phyloP scores from a whole-genome alignment of 1,284 basidiomycete species.

The Ceratobasidium sp. region DNA sequence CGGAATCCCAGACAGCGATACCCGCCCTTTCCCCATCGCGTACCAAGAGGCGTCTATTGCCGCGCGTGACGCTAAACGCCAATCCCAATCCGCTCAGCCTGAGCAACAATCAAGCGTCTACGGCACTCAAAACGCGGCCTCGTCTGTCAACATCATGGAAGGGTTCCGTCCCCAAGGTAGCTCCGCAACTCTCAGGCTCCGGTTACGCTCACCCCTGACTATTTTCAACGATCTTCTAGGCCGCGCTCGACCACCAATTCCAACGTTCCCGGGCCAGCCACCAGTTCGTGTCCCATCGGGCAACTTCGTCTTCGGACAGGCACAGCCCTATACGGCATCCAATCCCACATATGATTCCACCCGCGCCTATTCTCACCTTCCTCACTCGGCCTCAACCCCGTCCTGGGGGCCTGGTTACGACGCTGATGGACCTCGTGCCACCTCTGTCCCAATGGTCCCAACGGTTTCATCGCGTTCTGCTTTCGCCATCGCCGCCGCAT shows the following conservation, averaged over 20 bases:
- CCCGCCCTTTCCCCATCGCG: constrained; percentile 83
- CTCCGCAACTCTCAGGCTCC: background rate
- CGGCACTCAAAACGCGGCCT: background rate
- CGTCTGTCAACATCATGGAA: constrained; percentile 13
- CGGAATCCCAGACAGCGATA: constrained; percentile 82
- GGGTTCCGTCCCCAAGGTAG: constrained; percentile 39
- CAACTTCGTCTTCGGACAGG: constrained; percentile 4
- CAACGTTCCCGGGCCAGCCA: constrained; percentile 32
- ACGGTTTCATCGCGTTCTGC: constrained; percentile 32
- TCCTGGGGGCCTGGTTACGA: constrained; percentile 35
- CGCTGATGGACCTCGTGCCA: constrained; percentile 29
- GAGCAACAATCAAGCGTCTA: constrained; percentile 11
- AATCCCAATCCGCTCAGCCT: constrained; percentile 12
- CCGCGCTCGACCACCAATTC: constrained; percentile 38
- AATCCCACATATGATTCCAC: background rate
- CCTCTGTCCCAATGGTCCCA: constrained; percentile 30
- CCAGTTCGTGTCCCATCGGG: constrained; percentile 36
- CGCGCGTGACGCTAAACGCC: constrained; percentile 36
- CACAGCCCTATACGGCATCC: background rate
- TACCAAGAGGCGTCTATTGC: constrained; percentile 68
- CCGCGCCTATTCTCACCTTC: constrained; percentile 35
- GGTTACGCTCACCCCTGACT: constrained; percentile 1
- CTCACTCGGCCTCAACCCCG: constrained; percentile 12
- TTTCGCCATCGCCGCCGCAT: constrained; percentile 25
- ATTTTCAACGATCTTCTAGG: background rate